Conservation (phyloP, 2,329 filamentous ascomycete genomes). For the Alternaria sp. region DNA sequence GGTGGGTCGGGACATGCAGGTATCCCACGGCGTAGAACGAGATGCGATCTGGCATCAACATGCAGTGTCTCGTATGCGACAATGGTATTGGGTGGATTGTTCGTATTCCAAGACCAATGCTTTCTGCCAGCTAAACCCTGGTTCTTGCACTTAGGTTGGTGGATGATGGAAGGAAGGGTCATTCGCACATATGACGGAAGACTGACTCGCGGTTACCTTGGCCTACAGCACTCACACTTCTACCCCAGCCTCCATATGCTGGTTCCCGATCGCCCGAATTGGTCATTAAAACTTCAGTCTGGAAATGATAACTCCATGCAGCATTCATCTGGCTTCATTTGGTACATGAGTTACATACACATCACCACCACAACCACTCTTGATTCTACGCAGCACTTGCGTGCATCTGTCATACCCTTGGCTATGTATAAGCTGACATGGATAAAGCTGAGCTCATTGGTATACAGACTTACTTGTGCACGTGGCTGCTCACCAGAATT, state of each 20-base stretch:
- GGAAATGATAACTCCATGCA: background rate
- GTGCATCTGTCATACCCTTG: background rate
- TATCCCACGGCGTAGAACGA: background rate
- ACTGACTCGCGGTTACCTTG: background rate
- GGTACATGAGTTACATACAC: background rate
- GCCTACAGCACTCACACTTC: background rate
- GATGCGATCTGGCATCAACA: background rate
- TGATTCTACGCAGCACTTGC: background rate
- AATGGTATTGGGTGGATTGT: background rate
- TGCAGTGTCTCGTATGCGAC: background rate
- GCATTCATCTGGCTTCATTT: background rate
- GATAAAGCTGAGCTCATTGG: background rate
- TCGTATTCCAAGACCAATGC: background rate
- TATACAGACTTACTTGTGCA: background rate
- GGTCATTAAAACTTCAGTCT: too few relatives aligned
- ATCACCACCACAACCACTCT: background rate
- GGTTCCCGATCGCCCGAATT: rapidly evolving
- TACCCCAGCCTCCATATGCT: background rate
- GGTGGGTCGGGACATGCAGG: background rate
- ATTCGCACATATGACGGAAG: background rate
- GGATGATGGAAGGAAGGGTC: background rate
- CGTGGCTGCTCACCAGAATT: background rate
- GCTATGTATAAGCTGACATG: background rate
- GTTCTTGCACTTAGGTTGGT: background rate
- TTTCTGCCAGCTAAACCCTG: background rate